Conservation (phyloP, 441 rosid genomes). For the Corymbia calophylla region DNA sequence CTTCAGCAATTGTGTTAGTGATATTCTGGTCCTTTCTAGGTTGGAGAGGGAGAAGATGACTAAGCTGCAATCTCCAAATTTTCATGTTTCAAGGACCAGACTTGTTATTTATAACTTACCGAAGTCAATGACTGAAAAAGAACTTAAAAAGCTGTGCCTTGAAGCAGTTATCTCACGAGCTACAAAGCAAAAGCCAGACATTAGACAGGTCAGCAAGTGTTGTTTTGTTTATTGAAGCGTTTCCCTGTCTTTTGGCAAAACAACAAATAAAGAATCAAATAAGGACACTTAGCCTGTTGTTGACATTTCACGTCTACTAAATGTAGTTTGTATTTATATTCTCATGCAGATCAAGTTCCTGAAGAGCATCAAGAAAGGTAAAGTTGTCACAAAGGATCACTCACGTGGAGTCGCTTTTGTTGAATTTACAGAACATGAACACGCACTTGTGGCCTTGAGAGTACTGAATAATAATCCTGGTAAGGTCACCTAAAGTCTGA, state of each 20-base stretch:
- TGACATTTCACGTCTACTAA: neutral
- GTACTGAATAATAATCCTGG: constrained; percentile 95
- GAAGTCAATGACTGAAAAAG: constrained; percentile 59
- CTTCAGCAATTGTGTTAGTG: neutral
- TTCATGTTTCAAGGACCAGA: constrained; percentile 81
- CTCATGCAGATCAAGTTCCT: constrained; percentile 64
- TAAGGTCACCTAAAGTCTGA: constrained; percentile 11
- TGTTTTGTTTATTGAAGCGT: neutral
- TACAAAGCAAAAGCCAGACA: constrained; percentile 75
- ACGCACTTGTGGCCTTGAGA: constrained; percentile 86
- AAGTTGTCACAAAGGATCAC: constrained; percentile 44
- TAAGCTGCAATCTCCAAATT: constrained; percentile 89
- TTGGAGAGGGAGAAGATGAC: constrained; percentile 74
- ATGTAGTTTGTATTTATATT: neutral
- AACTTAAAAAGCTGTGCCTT: constrained; percentile 56
- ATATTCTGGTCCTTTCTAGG: constrained; percentile 26
- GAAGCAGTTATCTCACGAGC: constrained; percentile 86
- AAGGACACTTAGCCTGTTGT: neutral
- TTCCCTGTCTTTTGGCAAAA: neutral
- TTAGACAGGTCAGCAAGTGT: constrained; percentile 56
- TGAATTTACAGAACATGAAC: constrained; percentile 78
- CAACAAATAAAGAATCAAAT: neutral
- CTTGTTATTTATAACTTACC: constrained; percentile 79
- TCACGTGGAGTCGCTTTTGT: constrained; percentile 90
- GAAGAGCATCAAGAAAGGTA: constrained; percentile 58